Base-by-base conservation (phyloP, 768 basidiomycete species). In the Russula ochroleuca region DNA sequence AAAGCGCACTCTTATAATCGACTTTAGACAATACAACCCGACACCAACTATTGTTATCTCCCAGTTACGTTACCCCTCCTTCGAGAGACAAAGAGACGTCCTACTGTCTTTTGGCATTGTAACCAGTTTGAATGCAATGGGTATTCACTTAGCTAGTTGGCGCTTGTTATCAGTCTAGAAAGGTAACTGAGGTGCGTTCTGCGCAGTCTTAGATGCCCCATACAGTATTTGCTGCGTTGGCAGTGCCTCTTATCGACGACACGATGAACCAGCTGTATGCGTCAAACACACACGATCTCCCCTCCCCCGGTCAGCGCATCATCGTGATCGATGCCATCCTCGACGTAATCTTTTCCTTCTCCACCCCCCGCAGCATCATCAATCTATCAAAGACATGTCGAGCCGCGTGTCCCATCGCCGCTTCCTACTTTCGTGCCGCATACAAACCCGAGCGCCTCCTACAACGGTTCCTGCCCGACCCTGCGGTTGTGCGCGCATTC, bases 291-390 rank as follows among this genome's bases (percentile, higher is more conserved):
- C n/a, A 11, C 28, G 10, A 41, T 23, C 15, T 40, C n/a, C 57
- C 31, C 45, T 57, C 96, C 82, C 0, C 89, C 82, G 72, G 98
- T 95, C 57, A 99, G 74, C 4, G 88, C 83, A 31, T 78, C 79
- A n/a, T 75, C 73, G 2, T 72, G 71, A 38, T 72, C 74, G 17
- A 75, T 72, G 53, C 74, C 78, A 68, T 78, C 85, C 70, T 75
- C 33, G 75, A 71, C n/a, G 73, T 76, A 28, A 70, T 72, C 57
- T 80, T 81, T 66, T 80, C 81, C 71, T 85, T 88, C 75, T 86
- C 92, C 2, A 81, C 72, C 48, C 86, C 84, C 40, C 78, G 76
- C 21, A 73, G 75, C 38, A 64, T 64, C 28, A 49, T 64, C 25
- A 14, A 52, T 21, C n/a, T 64, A 31, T 64, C 63, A 2, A 59